Conservation (phyloP, 2,329 filamentous ascomycete species). For the Colletotrichum eremochloae region DNA sequence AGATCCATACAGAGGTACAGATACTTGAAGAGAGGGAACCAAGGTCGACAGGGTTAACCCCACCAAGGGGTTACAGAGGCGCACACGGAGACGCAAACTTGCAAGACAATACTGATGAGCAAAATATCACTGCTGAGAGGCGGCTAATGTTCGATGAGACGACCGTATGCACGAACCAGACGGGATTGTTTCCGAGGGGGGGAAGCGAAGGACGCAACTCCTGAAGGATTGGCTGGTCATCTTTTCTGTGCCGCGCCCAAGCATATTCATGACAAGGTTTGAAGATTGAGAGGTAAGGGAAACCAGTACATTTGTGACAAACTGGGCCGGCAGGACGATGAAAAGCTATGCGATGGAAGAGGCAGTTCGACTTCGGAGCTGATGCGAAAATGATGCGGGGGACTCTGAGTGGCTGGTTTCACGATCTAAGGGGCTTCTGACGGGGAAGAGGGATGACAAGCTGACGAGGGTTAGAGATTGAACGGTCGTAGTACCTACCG, state of each 20-base stretch:
- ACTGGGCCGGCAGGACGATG: conserved; percentile 8
- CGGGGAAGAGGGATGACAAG: conserved; percentile 13
- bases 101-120: conserved; percentile 17
- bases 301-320: conserved; percentile 23
- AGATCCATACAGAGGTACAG: conserved; percentile 27
- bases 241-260: conserved; percentile 30
- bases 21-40: conserved; percentile 27
- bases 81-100: conserved; percentile 33
- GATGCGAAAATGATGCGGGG: conserved; percentile 9
- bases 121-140: conserved; percentile 14
- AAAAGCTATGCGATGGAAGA: conserved; percentile 22
- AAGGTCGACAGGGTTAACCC: conserved; percentile 21
- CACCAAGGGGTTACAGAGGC: conserved; percentile 31
- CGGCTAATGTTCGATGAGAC: conserved; percentile 24
- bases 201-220: conserved; percentile 32
- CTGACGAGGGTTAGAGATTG: conserved; percentile 1
- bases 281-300: conserved; percentile 18
- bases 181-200: conserved; percentile 13
- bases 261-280: conserved; percentile 35
- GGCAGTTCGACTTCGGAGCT: conserved; percentile 21
- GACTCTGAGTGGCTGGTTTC: conserved; percentile 35
- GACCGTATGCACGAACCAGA: conserved; percentile 24
- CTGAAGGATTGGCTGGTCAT: conserved; percentile 10
- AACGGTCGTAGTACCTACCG: conserved; percentile 25
- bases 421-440: conserved; percentile 27